These are phyloP conservation scores for Dimocarpus longan DNA, from an alignment of 345 rosid species.

Conservation along the genomic window DNA sequence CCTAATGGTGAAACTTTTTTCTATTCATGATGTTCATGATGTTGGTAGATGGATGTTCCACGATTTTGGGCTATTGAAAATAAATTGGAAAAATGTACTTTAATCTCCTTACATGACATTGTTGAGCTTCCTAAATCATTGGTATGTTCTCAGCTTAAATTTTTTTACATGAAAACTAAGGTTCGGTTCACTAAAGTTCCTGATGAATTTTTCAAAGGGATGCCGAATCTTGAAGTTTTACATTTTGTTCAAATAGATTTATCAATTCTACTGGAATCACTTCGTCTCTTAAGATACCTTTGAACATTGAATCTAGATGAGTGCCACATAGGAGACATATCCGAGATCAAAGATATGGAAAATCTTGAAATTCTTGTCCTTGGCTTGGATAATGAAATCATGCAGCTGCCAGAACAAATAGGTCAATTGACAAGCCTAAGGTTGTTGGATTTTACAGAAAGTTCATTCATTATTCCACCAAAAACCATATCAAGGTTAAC, in stretches of 20 bases:
- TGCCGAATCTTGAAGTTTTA: conserved; percentile 1
- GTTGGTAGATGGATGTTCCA: no score
- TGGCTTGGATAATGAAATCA: no score
- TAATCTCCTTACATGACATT: not conserved
- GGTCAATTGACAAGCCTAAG: no score
- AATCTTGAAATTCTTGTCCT: no score
- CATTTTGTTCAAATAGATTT: not conserved
- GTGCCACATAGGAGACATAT: not conserved
- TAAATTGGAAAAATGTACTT: not conserved
- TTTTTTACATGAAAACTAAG: not conserved
- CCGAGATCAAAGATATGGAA: no score
- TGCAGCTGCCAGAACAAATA: no score
- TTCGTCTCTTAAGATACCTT: conserved; percentile 8
- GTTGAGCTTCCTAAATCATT: conserved; percentile 8
- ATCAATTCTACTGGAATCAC: conserved; percentile 12
- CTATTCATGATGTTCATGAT: no score
- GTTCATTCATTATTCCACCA: no score
- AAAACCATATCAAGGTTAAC: no score
- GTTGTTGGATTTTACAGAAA: no score
- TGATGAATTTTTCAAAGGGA: not conserved
- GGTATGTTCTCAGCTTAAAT: conserved; percentile 17
- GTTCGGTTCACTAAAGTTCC: not conserved
- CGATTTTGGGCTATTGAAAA: not conserved
- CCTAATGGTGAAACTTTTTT: no score
- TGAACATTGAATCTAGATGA: conserved; percentile 21